A percentile compares a stretch with the other conserved stretches of the same genome.
These are phyloP conservation scores for Paramyrothecium sp. DNA, from an alignment of 2,329 filamentous ascomycete species.

Conservation along the genomic window DNA sequence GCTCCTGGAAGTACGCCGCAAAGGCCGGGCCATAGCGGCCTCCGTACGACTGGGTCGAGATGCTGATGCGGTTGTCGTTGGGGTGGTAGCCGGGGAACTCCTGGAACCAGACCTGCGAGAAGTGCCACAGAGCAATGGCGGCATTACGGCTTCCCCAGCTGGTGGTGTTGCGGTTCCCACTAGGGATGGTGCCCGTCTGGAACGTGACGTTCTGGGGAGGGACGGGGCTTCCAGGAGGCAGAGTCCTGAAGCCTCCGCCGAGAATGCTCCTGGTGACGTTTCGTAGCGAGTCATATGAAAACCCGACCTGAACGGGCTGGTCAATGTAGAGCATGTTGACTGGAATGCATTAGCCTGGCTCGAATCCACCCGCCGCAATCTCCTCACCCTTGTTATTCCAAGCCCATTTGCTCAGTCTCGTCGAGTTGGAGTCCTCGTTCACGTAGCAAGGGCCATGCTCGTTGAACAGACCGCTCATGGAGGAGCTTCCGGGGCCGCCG, in stretches of 20 bases:
- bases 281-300: slow-evolving; percentile 17
- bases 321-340: slow-evolving; percentile 69
- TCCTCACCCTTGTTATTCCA: slow-evolving; percentile 51
- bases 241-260: slow-evolving; percentile 5
- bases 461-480: slow-evolving; percentile 16
- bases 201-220: slow-evolving; percentile 18
- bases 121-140: slow-evolving; percentile 44
- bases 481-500: slow-evolving; percentile 52
- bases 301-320: slow-evolving; percentile 46
- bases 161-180: slow-evolving; percentile 23
- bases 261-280: slow-evolving; percentile 16
- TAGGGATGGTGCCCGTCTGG: slow-evolving; percentile 18
- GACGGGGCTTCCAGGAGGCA: neutral
- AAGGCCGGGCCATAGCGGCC: slow-evolving; percentile 60
- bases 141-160: slow-evolving; percentile 27
- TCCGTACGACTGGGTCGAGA: slow-evolving; percentile 55
- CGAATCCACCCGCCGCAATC: neutral
- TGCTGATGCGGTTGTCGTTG: slow-evolving; percentile 45
- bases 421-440: slow-evolving; percentile 47
- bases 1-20: slow-evolving; percentile 51
- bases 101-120: slow-evolving; percentile 61
- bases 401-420: slow-evolving; percentile 56
- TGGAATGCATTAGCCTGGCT: neutral
- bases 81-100: slow-evolving; percentile 63
- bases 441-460: slow-evolving; percentile 50